Percentiles rank a stretch among this genome's conserved stretches.
Conservation (phyloP, 805 yeast genomes). For the Yarrowia hollandica region DNA sequence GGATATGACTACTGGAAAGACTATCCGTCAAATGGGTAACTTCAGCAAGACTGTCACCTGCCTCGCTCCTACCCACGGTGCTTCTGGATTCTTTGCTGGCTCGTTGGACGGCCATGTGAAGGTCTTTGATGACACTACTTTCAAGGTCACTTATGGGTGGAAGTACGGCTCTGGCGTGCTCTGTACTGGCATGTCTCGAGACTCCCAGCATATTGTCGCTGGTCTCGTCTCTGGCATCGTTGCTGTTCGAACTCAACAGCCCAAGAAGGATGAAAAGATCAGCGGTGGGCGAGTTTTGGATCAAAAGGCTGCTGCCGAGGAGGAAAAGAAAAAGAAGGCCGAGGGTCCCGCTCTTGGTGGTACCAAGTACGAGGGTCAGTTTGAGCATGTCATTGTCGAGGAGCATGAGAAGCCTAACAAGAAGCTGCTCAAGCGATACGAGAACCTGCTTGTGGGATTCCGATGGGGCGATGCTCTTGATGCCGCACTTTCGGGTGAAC, state of each 20-base stretch:
- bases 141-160: constrained; percentile 86
- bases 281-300: constrained; percentile 33
- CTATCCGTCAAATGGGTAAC: constrained; percentile 69
- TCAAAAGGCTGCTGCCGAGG: constrained; percentile 45
- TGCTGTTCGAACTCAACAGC: constrained; percentile 74
- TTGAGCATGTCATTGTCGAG: constrained; percentile 68
- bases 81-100: constrained; percentile 81
- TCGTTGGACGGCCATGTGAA: constrained; percentile 97
- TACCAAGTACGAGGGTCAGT: constrained; percentile 85
- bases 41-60: constrained; percentile 94
- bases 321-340: constrained; percentile 55
- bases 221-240: constrained; percentile 89
- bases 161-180: constrained; percentile 93
- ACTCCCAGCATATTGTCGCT: constrained; percentile 82
- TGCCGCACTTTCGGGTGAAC: constrained; percentile 74
- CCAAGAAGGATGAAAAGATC: constrained; percentile 59
- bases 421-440: constrained; percentile 77
- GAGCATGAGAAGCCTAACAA: constrained; percentile 53
- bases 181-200: constrained; percentile 86
- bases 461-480: constrained; percentile 93
- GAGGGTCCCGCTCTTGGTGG: constrained; percentile 69
- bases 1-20: constrained; percentile 82
- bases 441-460: constrained; percentile 80
- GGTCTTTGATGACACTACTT: constrained; percentile 74
- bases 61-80: constrained; percentile 54